A percentile compares a stretch with the other conserved stretches of the same genome.
These are phyloP conservation scores for Chaetomiaceae sp. DNA, from an alignment of 2,329 filamentous ascomycete genomes.

Conservation along the genomic window DNA sequence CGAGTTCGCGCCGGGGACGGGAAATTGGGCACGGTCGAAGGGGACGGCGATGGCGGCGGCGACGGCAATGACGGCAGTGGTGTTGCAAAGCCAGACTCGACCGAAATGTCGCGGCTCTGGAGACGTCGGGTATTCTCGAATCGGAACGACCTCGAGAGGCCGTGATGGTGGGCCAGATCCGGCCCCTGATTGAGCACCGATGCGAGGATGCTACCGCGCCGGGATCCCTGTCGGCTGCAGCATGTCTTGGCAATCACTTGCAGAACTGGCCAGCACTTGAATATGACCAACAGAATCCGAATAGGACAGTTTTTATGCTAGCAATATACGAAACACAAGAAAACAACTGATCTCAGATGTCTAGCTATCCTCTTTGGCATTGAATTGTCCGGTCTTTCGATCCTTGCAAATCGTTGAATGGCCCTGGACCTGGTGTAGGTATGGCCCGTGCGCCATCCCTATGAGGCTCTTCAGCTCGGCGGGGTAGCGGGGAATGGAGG, in stretches of 20 bases:
- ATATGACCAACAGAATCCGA: too few relatives aligned
- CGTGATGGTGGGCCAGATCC: not conserved
- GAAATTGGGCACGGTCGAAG: not conserved
- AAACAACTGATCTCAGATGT: too few relatives aligned
- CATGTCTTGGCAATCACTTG: not conserved
- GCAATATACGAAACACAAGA: too few relatives aligned
- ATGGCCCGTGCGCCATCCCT: conserved; percentile 2
- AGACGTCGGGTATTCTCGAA: conserved; percentile 15
- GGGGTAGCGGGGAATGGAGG: conserved; percentile 10
- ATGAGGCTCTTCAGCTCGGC: conserved; percentile 6
- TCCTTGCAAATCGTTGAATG: too few relatives aligned
- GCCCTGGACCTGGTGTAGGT: too few relatives aligned
- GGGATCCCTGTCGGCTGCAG: conserved; percentile 1
- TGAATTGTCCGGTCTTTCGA: too few relatives aligned
- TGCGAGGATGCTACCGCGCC: conserved; percentile 9
- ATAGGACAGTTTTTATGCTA: too few relatives aligned
- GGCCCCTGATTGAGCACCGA: conserved; percentile 12
- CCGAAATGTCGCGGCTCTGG: not conserved
- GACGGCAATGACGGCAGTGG: not conserved
- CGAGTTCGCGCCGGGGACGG: conserved; percentile 14
- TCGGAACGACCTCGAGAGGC: not conserved
- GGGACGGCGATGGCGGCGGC: not conserved
- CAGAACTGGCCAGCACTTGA: not conserved
- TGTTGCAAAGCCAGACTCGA: not conserved
- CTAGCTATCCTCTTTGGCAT: too few relatives aligned